phyloP scores from a whole-genome alignment of 768 basidiomycete species.

The Daedaleopsis nitida region DNA sequence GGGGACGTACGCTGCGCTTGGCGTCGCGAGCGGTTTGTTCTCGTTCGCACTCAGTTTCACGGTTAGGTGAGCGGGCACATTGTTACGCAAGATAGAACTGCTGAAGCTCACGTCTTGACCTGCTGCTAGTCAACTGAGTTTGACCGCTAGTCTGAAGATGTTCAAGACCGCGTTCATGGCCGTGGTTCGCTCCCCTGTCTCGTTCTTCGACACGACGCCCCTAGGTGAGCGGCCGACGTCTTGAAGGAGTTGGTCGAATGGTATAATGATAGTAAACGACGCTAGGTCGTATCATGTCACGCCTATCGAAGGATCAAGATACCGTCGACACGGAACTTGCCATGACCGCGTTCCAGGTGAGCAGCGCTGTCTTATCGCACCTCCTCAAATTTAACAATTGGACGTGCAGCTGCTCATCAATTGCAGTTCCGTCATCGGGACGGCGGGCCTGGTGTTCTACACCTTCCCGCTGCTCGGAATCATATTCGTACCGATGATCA shows the following conservation, averaged over 20 bases:
- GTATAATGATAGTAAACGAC: no score
- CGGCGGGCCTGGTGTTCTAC: conserved; percentile 62
- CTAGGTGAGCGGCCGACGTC: conserved; percentile 43
- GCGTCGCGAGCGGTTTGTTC: conserved; percentile 51
- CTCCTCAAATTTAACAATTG: not conserved
- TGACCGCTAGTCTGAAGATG: conserved; percentile 42
- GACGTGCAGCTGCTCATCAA: conserved; percentile 25
- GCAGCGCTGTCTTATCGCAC: not conserved
- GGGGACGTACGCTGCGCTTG: conserved; percentile 51
- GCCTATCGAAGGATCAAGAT: conserved; percentile 64
- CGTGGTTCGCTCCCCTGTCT: conserved; percentile 60
- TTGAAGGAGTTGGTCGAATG: not conserved
- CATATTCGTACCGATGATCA: conserved; percentile 53
- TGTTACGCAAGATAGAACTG: no score
- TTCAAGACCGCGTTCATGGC: conserved; percentile 56
- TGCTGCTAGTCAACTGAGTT: conserved; percentile 33
- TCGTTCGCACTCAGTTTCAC: conserved; percentile 50
- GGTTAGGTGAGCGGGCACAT: conserved; percentile 44
- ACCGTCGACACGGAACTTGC: conserved; percentile 55
- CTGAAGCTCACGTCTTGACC: not conserved
- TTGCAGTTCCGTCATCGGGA: conserved; percentile 54
- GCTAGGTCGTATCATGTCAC: conserved; percentile 55
- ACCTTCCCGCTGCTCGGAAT: conserved; percentile 60
- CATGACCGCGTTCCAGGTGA: conserved; percentile 48
- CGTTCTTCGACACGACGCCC: conserved; percentile 77